phyloP scores from a whole-genome alignment of 371 early-diverging fungal genomes.

The Mucor circinelloides region DNA sequence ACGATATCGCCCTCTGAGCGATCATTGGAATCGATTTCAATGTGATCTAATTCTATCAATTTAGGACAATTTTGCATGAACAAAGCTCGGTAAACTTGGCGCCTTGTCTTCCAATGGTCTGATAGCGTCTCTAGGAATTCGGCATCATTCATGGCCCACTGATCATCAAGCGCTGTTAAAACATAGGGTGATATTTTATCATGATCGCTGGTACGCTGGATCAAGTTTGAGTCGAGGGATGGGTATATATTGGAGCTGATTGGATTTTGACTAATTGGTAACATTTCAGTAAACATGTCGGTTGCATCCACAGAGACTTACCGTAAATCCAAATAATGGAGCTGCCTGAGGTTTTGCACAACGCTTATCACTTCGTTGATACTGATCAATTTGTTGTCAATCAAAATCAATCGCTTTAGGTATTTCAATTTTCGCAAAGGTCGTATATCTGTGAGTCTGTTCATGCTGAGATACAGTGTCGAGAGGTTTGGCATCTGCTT shows the following conservation, averaged over 20 bases:
- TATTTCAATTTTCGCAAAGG: constrained; percentile 48
- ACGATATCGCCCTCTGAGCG: constrained; percentile 3
- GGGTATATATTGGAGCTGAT: constrained; percentile 37
- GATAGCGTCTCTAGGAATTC: constrained; percentile 37
- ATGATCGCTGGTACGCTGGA: not conserved
- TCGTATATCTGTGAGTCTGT: constrained; percentile 49
- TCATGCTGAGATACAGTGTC: constrained; percentile 52
- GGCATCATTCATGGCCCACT: constrained; percentile 48
- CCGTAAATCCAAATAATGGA: constrained; percentile 55
- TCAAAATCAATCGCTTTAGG: constrained; percentile 48
- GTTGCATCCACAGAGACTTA: constrained; percentile 3
- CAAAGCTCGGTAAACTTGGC: constrained; percentile 49
- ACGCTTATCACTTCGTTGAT: constrained; percentile 36
- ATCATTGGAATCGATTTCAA: constrained; percentile 17
- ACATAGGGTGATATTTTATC: constrained; percentile 35
- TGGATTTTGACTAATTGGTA: constrained; percentile 33
- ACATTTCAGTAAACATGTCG: not conserved
- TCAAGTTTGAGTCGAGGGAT: not conserved
- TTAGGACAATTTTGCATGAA: constrained; percentile 44
- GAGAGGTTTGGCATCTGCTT: constrained; percentile 53
- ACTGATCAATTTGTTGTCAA: constrained; percentile 54
- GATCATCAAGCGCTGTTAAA: constrained; percentile 31
- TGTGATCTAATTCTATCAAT: constrained; percentile 51
- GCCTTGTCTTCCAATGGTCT: constrained; percentile 43
- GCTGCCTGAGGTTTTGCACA: constrained; percentile 38